Base-by-base conservation (phyloP, 2,329 filamentous ascomycete species). In the Parafenestella ontariensis region DNA sequence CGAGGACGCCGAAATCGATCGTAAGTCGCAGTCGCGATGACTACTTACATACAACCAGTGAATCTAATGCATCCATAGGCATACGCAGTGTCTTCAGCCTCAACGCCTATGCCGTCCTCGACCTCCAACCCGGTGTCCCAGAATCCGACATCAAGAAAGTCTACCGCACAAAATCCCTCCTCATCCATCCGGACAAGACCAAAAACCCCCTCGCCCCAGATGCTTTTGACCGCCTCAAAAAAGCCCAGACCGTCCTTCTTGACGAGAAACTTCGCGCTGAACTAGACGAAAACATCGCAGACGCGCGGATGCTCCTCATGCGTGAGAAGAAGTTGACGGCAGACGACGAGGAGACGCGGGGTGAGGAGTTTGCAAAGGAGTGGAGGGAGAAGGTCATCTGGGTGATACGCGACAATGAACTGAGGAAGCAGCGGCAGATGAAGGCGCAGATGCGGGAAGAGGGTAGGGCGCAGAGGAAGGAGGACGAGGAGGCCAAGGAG, bases 111-210 rank as follows among this genome's bases (percentile, higher is more conserved):
- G 91, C 94, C 46, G 92, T 99, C 44, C 88, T 99, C 41, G 95
- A 96, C 76, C 89, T 99, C 41, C 92, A 96, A 75, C 95, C 95
- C 3, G 95, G 95, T 72, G 92, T 98, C 18, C 87, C 95, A 51
- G 94, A 98, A 68, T 93, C 91, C 55, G 95, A 98, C 79, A 98
- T 99, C 82, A 98, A 97, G 79, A 82, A 89, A 66, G 86, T 86
- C 64, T 99, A 98, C 80, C 93, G 95, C 82, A 93, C 92, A 70
- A 98, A 97, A 78, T 99, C 95, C n/a, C 88, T 99, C 52, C 87
- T 99, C 44, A 98, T 99, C 81, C 95, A 99, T 81, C 95, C 95
- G 6, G 95, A 99, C 82, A 99, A 99, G 78, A 97, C 95, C 52
- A 88, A 88, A 71, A 98, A 99, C 73, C 89, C 92, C 0, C 85